phyloP scores from a whole-genome alignment of 495 filamentous ascomycete genomes.

The Saxophila tyrrhenica region DNA sequence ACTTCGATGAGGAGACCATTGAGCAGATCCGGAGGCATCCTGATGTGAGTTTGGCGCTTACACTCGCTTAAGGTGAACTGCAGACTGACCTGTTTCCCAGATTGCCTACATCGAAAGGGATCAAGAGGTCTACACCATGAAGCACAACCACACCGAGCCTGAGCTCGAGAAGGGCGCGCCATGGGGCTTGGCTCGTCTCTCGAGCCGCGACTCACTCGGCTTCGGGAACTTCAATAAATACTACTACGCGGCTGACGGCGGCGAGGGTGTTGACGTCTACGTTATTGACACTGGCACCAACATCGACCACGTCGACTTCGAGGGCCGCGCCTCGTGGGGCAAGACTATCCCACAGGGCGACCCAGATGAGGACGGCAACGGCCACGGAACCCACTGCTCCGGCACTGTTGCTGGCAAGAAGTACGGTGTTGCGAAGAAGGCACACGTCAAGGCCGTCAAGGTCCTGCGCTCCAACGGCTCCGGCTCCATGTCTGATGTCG shows the following conservation, averaged over 20 bases:
- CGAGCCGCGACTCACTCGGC: conserved; percentile 72
- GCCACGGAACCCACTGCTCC: conserved; percentile 98
- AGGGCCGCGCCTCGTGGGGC: conserved; percentile 89
- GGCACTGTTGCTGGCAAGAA: conserved; percentile 96
- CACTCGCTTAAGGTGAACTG: not conserved
- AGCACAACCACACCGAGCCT: conserved; percentile 25
- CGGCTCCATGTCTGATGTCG: conserved; percentile 95
- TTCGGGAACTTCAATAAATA: conserved; percentile 98
- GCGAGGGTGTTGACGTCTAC: conserved; percentile 98
- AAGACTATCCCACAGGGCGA: conserved; percentile 85
- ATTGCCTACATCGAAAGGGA: conserved; percentile 96
- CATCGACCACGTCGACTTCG: conserved; percentile 88
- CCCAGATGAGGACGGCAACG: conserved; percentile 87
- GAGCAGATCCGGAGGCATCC: conserved; percentile 91
- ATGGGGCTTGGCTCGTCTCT: conserved; percentile 97
- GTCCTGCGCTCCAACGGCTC: conserved; percentile 95
- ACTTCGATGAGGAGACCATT: conserved; percentile 88
- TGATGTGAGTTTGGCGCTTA: conserved; percentile 63
- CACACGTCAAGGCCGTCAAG: conserved; percentile 92
- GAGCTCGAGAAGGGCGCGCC: conserved; percentile 81
- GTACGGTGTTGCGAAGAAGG: conserved; percentile 99
- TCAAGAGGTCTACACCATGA: conserved; percentile 74
- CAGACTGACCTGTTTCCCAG: conserved; percentile 34
- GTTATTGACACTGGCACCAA: conserved; percentile 98
- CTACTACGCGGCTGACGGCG: conserved; percentile 77